A percentile compares a stretch with the other conserved stretches of the same genome.
Conservation (phyloP, 2,329 filamentous ascomycete genomes). For the Colletotrichum spaethianum region DNA sequence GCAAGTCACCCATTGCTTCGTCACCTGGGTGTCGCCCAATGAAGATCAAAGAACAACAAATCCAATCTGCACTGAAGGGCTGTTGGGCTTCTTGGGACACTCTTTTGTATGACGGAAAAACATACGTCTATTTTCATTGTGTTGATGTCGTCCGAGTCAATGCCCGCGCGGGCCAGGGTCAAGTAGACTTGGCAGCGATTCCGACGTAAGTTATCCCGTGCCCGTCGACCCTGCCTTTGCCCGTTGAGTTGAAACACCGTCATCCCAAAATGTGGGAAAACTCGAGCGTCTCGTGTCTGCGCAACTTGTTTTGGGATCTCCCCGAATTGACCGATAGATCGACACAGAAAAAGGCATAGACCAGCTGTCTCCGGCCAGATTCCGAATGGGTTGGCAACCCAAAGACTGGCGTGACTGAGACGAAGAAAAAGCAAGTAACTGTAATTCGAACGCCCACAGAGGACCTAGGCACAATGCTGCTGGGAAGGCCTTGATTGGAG, state of each 20-base stretch:
- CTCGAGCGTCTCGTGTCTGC: conserved; percentile 5
- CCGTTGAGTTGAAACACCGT: conserved; percentile 1
- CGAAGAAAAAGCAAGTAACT: background rate
- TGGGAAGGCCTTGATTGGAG: too few species aligned
- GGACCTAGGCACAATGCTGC: background rate
- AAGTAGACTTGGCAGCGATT: background rate
- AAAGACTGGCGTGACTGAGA: background rate
- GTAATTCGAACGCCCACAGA: background rate
- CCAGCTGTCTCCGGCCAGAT: background rate
- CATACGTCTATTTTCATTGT: background rate
- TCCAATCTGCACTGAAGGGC: background rate
- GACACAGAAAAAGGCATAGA: background rate
- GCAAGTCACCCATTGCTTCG: background rate
- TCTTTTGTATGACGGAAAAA: background rate
- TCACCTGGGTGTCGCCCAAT: background rate
- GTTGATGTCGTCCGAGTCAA: background rate
- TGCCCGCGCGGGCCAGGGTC: conserved; percentile 1
- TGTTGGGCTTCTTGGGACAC: background rate
- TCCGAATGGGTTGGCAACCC: background rate
- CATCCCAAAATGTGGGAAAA: background rate
- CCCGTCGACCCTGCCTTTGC: background rate
- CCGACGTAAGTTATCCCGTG: background rate
- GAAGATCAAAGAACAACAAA: background rate
- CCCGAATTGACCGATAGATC: background rate
- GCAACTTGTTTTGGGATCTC: background rate